Evolutionary conservation across 2,329 filamentous ascomycete species (phyloP).

Genomic region (Aspergillus sp.): DNA sequence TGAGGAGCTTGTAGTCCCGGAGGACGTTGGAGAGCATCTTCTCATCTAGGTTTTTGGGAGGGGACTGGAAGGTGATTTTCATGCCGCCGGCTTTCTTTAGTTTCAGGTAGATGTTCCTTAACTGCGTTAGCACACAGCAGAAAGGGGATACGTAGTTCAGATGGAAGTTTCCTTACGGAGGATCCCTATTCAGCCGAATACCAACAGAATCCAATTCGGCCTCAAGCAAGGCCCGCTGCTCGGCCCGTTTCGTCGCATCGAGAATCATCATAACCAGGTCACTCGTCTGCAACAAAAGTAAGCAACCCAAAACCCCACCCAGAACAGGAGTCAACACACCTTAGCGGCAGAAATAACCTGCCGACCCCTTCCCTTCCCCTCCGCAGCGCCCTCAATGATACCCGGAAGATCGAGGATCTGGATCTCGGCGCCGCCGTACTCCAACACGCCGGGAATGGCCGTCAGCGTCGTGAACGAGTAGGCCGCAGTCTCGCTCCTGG

Average conservation of each 20-base stretch:
- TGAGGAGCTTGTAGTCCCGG: slow-evolving; percentile 96
- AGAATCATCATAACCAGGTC: slow-evolving; percentile 95
- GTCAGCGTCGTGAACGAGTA: slow-evolving; percentile 97
- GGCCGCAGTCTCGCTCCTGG: slow-evolving; percentile 87
- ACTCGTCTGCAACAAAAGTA: slow-evolving; percentile 52
- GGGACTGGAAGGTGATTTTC: slow-evolving; percentile 91
- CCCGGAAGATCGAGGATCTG: slow-evolving; percentile 94
- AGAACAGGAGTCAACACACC: slow-evolving; percentile 24
- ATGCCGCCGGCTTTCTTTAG: slow-evolving; percentile 91
- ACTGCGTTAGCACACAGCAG: not conserved
- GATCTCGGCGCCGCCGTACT: slow-evolving; percentile 96
- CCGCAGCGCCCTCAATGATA: slow-evolving; percentile 93
- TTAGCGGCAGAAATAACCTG: slow-evolving; percentile 98
- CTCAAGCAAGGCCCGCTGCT: slow-evolving; percentile 82
- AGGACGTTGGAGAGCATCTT: slow-evolving; percentile 98
- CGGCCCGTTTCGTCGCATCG: slow-evolving; percentile 91
- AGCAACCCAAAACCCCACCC: slow-evolving; percentile 2
- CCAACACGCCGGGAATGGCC: slow-evolving; percentile 90
- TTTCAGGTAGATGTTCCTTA: slow-evolving; percentile 93
- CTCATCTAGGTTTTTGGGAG: slow-evolving; percentile 87
- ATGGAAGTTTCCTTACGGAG: slow-evolving; percentile 67
- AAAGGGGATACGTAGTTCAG: too few species aligned
- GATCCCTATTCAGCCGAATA: slow-evolving; percentile 82
- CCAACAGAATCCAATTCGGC: slow-evolving; percentile 90
- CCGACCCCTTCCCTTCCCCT: slow-evolving; percentile 88